Evolutionary conservation across 768 basidiomycete genomes (phyloP).

Genomic region (Paxillus involutus): DNA sequence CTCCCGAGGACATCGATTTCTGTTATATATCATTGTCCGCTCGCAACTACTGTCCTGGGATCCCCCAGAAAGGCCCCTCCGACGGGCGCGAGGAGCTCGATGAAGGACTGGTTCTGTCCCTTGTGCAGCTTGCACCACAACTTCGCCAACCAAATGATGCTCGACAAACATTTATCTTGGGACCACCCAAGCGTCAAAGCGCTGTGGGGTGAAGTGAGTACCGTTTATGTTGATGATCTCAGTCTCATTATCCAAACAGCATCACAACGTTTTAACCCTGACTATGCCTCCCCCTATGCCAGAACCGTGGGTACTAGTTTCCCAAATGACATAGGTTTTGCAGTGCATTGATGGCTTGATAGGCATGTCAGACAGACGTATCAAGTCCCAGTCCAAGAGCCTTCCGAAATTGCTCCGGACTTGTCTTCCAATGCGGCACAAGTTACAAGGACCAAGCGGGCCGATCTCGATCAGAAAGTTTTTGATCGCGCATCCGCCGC

Average conservation of each 20-base stretch:
- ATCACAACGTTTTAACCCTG: conserved; percentile 14
- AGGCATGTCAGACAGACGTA: conserved; percentile 3
- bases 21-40: conserved; percentile 22
- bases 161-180: conserved; percentile 47
- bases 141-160: conserved; percentile 43
- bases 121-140: conserved; percentile 48
- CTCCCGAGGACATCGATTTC: conserved; percentile 17
- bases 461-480: conserved; percentile 5
- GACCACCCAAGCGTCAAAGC: conserved; percentile 45
- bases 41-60: conserved; percentile 6
- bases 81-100: conserved; percentile 18
- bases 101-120: conserved; percentile 49
- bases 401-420: conserved; percentile 1
- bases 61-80: conserved; percentile 9
- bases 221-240: neutral
- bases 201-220: conserved; percentile 37
- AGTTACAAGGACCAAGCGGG: neutral
- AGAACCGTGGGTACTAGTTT: conserved; percentile 13
- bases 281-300: conserved; percentile 10
- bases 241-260: conserved; percentile 9
- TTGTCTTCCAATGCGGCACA: neutral
- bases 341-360: neutral
- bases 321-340: neutral
- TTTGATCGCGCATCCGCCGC: conserved; percentile 9
- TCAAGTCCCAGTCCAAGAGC: conserved; percentile 1